Conservation (phyloP, 106 monocot genomes). For the Dendrobium chrysotoxum region DNA sequence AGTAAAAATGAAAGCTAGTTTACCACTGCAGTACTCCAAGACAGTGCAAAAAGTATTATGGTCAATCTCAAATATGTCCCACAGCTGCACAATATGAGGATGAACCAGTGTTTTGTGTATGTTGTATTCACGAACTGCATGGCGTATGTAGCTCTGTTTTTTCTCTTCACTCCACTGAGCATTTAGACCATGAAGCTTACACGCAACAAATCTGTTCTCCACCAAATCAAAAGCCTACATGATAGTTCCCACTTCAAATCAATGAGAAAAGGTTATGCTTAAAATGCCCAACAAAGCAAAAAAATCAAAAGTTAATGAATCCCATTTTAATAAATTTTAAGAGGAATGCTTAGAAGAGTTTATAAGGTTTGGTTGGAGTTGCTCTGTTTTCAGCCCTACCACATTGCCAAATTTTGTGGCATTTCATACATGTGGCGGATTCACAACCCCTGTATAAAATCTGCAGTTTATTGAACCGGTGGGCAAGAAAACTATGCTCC, state of each 20-base stretch:
- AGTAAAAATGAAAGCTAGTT: conserved; percentile 7
- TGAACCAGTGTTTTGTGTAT: conserved; percentile 97
- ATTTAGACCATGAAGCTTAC: conserved; percentile 98
- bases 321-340: too few species aligned
- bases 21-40: conserved; percentile 96
- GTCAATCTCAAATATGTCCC: conserved; percentile 99
- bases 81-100: conserved; percentile 86
- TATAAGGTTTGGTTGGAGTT: background rate
- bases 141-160: conserved; percentile 95
- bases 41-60: conserved; percentile 98
- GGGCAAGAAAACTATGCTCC: background rate
- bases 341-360: background rate
- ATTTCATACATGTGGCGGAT: background rate
- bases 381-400: background rate
- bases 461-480: background rate
- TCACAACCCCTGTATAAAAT: background rate
- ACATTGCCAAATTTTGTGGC: background rate
- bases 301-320: background rate
- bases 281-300: background rate
- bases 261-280: conserved; percentile 31
- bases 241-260: conserved; percentile 53
- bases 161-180: conserved; percentile 99
- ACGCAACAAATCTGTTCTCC: conserved; percentile 92
- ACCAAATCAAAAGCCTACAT: conserved; percentile 93
- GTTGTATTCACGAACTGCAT: conserved; percentile 99